A percentile compares a stretch with the other conserved stretches of the same genome.
These are phyloP conservation scores for Dictyostelium firmibasis DNA, from an alignment of 78 protist genomes.

Conservation along the genomic window DNA sequence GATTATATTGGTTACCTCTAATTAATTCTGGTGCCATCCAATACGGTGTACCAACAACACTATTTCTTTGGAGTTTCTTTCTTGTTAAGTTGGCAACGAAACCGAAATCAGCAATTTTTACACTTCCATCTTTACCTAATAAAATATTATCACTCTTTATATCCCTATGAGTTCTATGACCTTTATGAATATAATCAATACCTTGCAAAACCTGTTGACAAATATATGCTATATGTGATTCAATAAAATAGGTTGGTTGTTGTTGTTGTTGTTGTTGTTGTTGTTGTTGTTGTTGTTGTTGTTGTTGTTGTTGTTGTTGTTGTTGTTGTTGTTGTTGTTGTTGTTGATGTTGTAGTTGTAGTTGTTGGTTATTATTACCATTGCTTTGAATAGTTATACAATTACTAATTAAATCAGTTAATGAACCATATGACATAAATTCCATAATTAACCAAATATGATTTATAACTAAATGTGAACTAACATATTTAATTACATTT, in stretches of 20 bases:
- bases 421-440: slow-evolving; percentile 78
- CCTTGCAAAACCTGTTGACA: slow-evolving; percentile 68
- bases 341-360: background rate
- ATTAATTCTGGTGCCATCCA: slow-evolving; percentile 93
- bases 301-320: background rate
- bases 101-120: slow-evolving; percentile 88
- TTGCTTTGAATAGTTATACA: background rate
- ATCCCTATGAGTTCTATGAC: slow-evolving; percentile 86
- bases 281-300: background rate
- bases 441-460: slow-evolving; percentile 79
- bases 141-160: slow-evolving; percentile 86
- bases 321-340: background rate
- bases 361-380: too few relatives aligned
- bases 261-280: background rate
- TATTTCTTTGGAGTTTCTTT: slow-evolving; percentile 48
- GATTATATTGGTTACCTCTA: slow-evolving; percentile 67
- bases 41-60: slow-evolving; percentile 90
- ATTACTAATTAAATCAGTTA: slow-evolving; percentile 63
- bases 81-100: slow-evolving; percentile 75
- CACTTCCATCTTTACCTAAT: slow-evolving; percentile 64
- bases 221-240: slow-evolving; percentile 65
- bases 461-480: slow-evolving; percentile 56
- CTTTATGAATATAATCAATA: slow-evolving; percentile 80
- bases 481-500: slow-evolving; percentile 65
- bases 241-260: background rate